Percentiles rank a stretch among this genome's conserved stretches.
Conservation (phyloP, 2,329 filamentous ascomycete species). For the Pyrenochaeta sp. region DNA sequence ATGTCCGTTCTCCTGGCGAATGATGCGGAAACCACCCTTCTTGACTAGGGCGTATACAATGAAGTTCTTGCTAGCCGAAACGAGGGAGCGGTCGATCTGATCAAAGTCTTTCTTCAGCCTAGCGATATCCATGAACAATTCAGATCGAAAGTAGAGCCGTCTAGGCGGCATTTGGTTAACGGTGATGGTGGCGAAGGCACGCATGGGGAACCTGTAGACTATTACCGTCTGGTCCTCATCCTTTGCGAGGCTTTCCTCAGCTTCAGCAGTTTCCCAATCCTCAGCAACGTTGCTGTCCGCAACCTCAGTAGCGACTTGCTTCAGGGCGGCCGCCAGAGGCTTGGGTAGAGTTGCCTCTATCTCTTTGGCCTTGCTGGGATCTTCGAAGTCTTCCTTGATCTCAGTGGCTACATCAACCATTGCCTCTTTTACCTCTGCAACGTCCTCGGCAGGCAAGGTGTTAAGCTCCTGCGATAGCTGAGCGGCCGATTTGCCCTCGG, state of each 20-base stretch:
- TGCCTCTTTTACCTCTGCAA: conserved; percentile 63
- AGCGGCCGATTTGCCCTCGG: conserved; percentile 43
- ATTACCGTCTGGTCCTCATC: conserved; percentile 74
- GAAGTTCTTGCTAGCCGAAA: conserved; percentile 86
- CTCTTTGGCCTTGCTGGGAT: conserved; percentile 61
- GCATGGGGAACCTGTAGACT: conserved; percentile 96
- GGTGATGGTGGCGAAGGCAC: conserved; percentile 90
- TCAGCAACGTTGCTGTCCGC: conserved; percentile 71
- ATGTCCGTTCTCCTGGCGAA: conserved; percentile 90
- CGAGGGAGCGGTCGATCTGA: conserved; percentile 92
- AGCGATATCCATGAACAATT: conserved; percentile 89
- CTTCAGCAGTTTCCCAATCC: conserved; percentile 89
- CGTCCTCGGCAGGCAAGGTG: conserved; percentile 52
- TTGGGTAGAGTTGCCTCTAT: conserved; percentile 64
- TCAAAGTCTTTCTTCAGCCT: conserved; percentile 97
- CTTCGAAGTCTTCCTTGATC: conserved; percentile 59
- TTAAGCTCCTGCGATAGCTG: conserved; percentile 58
- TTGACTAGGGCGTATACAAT: conserved; percentile 96
- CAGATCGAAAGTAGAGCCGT: conserved; percentile 74
- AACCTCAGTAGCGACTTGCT: conserved; percentile 66
- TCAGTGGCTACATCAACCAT: conserved; percentile 61
- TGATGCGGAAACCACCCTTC: conserved; percentile 89
- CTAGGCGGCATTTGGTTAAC: conserved; percentile 66
- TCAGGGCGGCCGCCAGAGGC: conserved; percentile 64
- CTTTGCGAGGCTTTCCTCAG: conserved; percentile 72